phyloP scores from a whole-genome alignment of 2,329 filamentous ascomycete species.

The Ceratocystis cacaofunesta region DNA sequence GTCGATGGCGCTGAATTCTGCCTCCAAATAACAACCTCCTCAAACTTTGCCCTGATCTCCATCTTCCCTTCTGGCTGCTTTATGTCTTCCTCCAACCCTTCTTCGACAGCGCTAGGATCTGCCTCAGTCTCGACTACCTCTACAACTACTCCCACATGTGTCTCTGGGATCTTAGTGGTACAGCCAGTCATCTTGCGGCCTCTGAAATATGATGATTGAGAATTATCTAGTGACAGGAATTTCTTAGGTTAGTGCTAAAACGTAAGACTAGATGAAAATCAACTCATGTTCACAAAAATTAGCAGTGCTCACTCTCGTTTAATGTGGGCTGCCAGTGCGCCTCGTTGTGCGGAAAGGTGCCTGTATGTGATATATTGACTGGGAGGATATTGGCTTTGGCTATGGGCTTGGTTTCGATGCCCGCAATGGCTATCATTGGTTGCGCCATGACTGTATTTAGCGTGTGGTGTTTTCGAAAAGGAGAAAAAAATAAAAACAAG shows the following conservation, averaged over 20 bases:
- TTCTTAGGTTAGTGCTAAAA: background rate
- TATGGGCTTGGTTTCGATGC: conserved; percentile 22
- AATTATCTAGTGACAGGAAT: conserved; percentile 30
- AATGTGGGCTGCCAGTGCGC: conserved; percentile 48
- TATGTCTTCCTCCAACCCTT: conserved; percentile 26
- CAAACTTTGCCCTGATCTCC: conserved; percentile 52
- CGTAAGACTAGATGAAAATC: background rate
- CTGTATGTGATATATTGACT: conserved; percentile 65
- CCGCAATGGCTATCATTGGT: conserved; percentile 30
- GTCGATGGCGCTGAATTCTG: conserved; percentile 47
- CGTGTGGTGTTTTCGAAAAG: background rate
- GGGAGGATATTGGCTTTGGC: conserved; percentile 60
- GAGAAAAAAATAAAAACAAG: background rate
- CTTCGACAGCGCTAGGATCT: background rate
- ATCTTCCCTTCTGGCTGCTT: conserved; percentile 39
- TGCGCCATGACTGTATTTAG: conserved; percentile 26
- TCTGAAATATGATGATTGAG: conserved; percentile 52
- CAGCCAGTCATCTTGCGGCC: conserved; percentile 65
- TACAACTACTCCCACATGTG: conserved; percentile 52
- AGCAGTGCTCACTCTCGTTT: conserved; percentile 26
- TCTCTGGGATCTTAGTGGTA: conserved; percentile 49
- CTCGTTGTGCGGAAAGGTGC: conserved; percentile 46
- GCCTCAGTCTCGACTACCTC: conserved; percentile 29
- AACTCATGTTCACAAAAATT: too few species aligned
- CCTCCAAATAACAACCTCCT: conserved; percentile 67